Base-by-base conservation (phyloP, 2,329 filamentous ascomycete species). In the Cucurbitaria berberidis region DNA sequence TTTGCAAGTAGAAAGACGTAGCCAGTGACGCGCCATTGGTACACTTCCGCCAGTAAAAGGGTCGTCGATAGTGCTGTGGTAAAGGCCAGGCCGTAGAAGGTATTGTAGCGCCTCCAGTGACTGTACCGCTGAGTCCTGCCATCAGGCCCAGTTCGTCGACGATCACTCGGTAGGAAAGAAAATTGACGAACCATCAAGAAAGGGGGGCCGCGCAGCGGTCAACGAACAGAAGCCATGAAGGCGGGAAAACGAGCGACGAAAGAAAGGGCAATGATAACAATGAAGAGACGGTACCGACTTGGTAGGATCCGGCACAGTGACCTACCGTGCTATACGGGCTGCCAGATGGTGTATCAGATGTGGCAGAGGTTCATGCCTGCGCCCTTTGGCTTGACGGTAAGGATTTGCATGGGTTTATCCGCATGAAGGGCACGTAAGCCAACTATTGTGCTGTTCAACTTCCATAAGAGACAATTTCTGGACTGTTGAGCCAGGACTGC, bases 51-150 rank as follows among this genome's bases (percentile, higher is more conserved):
- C 3, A 58, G 45, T 9, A 69, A 51, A 18, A 69, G 57, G 0
- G 51, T 27, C 0, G 60, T 59, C 18, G 65, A 45, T 11, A 69
- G 48, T 10, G 55, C 48, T 0, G 67, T 69, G n/a, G 67, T 68
- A 22, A 69, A 44, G 1, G 60, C 39, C 21, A 69, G 58, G 18
- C 66, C 63, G 45, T 68, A 68, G 55, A 70, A 69, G 5, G 62
- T 66, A 38, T 64, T 67, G 45, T 68, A 66, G 26, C 60, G 48
- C 16, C 50, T 55, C 64, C 66, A 70, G 36, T 70, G 64, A 18
- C 53, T 56, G 43, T 66, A 66, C 26, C 53, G 42, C 29, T 50
- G 16, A 18, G 58, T 52, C 36, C 59, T 47, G 16, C 59, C 60
- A 62, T 64, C 57, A n/a, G 35, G 44, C 8, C 44, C 34, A 10